A percentile compares a stretch with the other conserved stretches of the same genome.
Conservation (phyloP, 2,329 filamentous ascomycete genomes). For the Elsinoe australis region DNA sequence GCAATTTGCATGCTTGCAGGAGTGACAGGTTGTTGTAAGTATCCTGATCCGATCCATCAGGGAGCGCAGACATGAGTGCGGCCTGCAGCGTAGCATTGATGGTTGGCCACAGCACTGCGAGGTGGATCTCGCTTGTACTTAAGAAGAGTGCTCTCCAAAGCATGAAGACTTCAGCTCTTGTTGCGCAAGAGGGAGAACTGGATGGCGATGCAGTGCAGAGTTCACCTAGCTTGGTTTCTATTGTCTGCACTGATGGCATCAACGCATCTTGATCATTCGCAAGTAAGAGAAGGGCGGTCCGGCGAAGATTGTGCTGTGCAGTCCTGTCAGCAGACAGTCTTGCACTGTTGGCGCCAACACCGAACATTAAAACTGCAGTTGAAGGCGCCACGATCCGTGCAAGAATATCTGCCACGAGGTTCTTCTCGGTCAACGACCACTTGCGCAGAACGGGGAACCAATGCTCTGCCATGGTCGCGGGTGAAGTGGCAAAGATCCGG, state of each 20-base stretch:
- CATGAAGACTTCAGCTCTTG: constrained; percentile 83
- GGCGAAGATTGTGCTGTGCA: constrained; percentile 80
- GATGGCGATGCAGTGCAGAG: constrained; percentile 74
- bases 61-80: constrained; percentile 66
- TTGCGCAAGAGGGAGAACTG: constrained; percentile 85
- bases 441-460: constrained; percentile 82
- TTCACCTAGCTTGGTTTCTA: constrained; percentile 80
- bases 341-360: constrained; percentile 91
- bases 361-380: constrained; percentile 93
- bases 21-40: constrained; percentile 70
- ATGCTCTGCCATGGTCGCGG: constrained; percentile 57
- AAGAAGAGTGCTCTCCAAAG: constrained; percentile 74
- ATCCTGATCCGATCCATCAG: constrained; percentile 60
- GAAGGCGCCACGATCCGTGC: constrained; percentile 73
- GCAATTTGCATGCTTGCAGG: constrained; percentile 85
- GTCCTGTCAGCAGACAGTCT: constrained; percentile 90
- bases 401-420: constrained; percentile 74
- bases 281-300: constrained; percentile 71
- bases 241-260: constrained; percentile 61
- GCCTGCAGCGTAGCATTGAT: constrained; percentile 79
- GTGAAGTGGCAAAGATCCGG: constrained; percentile 68
- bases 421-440: constrained; percentile 80
- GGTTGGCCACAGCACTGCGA: constrained; percentile 82
- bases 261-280: constrained; percentile 72
- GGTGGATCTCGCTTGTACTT: constrained; percentile 67